These are phyloP conservation scores for Septoria linicola DNA, from an alignment of 2,329 filamentous ascomycete genomes.

Conservation along the genomic window DNA sequence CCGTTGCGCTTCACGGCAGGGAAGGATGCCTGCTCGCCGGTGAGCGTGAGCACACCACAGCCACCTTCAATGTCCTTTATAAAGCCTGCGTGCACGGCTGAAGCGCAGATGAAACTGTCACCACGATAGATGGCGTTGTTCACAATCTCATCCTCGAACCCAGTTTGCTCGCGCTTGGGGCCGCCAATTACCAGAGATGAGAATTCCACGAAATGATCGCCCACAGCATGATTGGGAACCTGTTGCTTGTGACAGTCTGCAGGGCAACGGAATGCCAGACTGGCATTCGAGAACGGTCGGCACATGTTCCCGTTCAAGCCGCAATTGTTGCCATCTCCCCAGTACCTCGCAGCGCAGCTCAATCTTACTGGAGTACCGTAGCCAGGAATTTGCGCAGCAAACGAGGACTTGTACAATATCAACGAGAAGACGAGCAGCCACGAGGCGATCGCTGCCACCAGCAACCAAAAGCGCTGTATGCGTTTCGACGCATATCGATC, in stretches of 20 bases:
- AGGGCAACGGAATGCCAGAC: slow-evolving; percentile 72
- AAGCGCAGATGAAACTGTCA: slow-evolving; percentile 82
- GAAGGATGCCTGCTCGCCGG: slow-evolving; percentile 67
- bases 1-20: slow-evolving; percentile 66
- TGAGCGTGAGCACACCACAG: slow-evolving; percentile 74
- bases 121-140: slow-evolving; percentile 70
- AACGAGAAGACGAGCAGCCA: slow-evolving; percentile 71
- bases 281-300: slow-evolving; percentile 68
- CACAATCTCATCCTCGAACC: slow-evolving; percentile 40
- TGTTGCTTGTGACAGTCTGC: slow-evolving; percentile 67
- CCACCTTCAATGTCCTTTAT: slow-evolving; percentile 71
- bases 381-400: slow-evolving; percentile 60
- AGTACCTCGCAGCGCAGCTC: slow-evolving; percentile 67
- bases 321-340: slow-evolving; percentile 68
- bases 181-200: slow-evolving; percentile 57
- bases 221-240: slow-evolving; percentile 72
- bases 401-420: slow-evolving; percentile 64
- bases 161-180: slow-evolving; percentile 39
- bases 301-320: slow-evolving; percentile 73
- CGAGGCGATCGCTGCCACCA: slow-evolving; percentile 60
- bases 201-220: slow-evolving; percentile 62
- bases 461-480: slow-evolving; percentile 59
- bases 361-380: slow-evolving; percentile 67
- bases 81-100: slow-evolving; percentile 80
- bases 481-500: slow-evolving; percentile 61